These are phyloP conservation scores for Wickerhamomyces chaumierensis DNA, from an alignment of 805 yeast species.

Conservation along the genomic window DNA sequence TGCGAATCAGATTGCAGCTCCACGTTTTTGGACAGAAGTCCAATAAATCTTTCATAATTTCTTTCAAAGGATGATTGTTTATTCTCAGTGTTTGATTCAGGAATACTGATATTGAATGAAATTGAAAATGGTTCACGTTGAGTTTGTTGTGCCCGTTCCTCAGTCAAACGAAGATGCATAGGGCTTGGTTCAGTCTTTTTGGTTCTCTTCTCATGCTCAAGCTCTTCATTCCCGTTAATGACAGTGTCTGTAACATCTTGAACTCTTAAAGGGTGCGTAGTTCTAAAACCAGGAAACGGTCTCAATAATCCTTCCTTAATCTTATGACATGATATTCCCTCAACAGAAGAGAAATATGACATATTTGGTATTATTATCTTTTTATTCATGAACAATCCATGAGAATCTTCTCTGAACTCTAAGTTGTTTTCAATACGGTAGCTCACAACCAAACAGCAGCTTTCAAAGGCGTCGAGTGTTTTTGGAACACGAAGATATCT, in stretches of 20 bases:
- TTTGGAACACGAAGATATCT: neutral
- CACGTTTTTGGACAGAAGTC: no score
- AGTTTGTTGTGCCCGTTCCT: no score
- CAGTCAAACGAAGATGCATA: neutral
- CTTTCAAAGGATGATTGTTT: neutral
- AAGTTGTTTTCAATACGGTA: neutral
- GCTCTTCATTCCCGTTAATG: no score
- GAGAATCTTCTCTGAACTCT: neutral
- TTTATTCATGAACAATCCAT: neutral
- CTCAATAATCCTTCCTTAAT: neutral
- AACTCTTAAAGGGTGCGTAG: neutral
- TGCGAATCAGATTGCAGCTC: no score
- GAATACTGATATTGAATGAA: neutral
- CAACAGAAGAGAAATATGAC: neutral
- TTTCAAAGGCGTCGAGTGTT: neutral
- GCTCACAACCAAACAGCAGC: neutral
- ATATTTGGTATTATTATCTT: neutral
- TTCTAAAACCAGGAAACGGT: neutral
- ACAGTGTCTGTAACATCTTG: neutral
- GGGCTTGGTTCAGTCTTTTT: no score
- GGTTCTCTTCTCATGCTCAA: no score
- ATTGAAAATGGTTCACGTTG: neutral
- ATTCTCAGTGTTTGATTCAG: neutral
- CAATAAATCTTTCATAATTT: neutral
- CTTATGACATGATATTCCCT: neutral